phyloP scores from a whole-genome alignment of 768 basidiomycete species.

The Hygrophorus pudorinus region DNA sequence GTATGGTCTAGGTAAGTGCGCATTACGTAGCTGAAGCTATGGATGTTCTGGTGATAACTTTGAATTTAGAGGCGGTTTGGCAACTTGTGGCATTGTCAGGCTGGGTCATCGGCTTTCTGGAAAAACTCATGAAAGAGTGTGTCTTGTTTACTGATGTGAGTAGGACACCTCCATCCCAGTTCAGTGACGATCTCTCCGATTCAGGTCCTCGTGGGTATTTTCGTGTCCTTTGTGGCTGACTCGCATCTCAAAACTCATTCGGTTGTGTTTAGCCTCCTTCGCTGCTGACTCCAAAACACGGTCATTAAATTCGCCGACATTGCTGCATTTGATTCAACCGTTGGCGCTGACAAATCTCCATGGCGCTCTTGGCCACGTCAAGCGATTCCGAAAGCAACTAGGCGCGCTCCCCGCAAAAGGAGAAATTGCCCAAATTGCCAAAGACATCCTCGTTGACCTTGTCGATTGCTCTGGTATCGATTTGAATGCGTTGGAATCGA shows the following conservation, averaged over 20 bases:
- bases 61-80: slow-evolving; percentile 55
- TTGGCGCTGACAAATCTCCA: slow-evolving; percentile 43
- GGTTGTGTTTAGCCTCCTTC: not conserved
- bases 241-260: not conserved
- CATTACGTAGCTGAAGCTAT: not conserved
- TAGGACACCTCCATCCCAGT: slow-evolving; percentile 3
- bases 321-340: slow-evolving; percentile 59
- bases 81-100: slow-evolving; percentile 51
- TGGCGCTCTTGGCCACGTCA: slow-evolving; percentile 44
- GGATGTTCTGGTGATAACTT: not conserved
- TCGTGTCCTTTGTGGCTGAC: not conserved
- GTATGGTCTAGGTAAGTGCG: slow-evolving; percentile 51
- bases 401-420: slow-evolving; percentile 42
- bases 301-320: slow-evolving; percentile 25
- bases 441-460: slow-evolving; percentile 49
- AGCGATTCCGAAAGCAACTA: slow-evolving; percentile 45
- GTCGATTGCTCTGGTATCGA: slow-evolving; percentile 59
- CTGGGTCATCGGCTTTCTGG: slow-evolving; percentile 55
- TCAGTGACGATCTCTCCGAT: slow-evolving; percentile 14
- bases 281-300: slow-evolving; percentile 4
- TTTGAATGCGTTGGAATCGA: slow-evolving; percentile 36
- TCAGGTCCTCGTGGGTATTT: slow-evolving; percentile 14
- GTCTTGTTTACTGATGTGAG: slow-evolving; percentile 25
- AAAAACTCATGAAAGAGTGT: slow-evolving; percentile 49
- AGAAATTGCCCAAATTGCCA: slow-evolving; percentile 57